Evolutionary conservation across 2,329 filamentous ascomycete genomes (phyloP), one percentile per base, ranked within the genome.

Genomic region (Apiospora marii): DNA sequence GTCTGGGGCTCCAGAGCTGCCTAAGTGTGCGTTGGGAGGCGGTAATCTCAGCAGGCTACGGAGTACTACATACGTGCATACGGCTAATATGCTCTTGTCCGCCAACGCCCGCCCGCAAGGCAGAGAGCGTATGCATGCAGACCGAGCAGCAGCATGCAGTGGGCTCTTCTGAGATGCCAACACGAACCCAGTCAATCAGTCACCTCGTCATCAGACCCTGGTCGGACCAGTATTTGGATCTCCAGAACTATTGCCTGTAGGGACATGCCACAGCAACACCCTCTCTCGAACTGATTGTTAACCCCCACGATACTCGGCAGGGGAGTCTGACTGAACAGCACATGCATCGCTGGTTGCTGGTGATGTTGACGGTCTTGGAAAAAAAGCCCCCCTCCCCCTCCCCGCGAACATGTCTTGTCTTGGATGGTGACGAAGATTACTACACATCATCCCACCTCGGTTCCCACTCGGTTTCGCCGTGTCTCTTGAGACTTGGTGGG

Each of bases 211-310:
- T 61, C 22, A 61, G 58, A 64, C 58, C 58, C 58, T n/a, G 14
- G 58, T 41, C 34, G 30, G 58, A 22, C 41, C 67, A 27, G 41
- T 13, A 48, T 68, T 48, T 46, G 41, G 67, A 48, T 68, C n/a
- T 68, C 44, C 67, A 68, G 67, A 68, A 48, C 67, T 68, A 48
- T 68, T 48, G 67, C 46, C 58, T 68, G 41, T 41, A 34, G 67
- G 24, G 30, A 44, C 12, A 48, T 22, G 14, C 67, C 67, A 68
- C 41, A 27, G 37, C 13, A 19, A 13, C 30, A 41, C 37, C 37
- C 37, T 41, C 37, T 4, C 53, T 41, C 30, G 34, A 64, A 12
- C 12, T 1, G n/a, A 10, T 49, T 7, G 30, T 19, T n/a, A 7
- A 16, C 34, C 58, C 58, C 58, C 58, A 64, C 58, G 58, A 41